Percentiles rank a stretch among this genome's conserved stretches.
Conservation (phyloP, 2,329 filamentous ascomycete species). For the Pseudopithomyces maydicus region DNA sequence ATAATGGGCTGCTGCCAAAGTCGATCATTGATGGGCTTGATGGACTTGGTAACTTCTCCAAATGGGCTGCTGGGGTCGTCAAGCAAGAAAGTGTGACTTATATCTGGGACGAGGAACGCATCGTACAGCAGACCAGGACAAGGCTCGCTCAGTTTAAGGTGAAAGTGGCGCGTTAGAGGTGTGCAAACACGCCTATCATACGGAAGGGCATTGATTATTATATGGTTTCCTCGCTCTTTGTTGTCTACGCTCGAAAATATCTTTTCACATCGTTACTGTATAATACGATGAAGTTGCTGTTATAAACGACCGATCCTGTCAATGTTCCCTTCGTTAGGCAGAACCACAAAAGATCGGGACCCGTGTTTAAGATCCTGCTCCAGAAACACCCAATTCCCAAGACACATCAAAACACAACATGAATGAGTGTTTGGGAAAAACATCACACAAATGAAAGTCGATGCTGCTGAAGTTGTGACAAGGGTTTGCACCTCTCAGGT, state of each 20-base stretch:
- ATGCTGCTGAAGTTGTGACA: neutral
- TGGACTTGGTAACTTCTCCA: conserved; percentile 68
- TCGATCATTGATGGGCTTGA: conserved; percentile 55
- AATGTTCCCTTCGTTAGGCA: too few species aligned
- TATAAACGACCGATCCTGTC: too few species aligned
- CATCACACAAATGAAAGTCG: neutral
- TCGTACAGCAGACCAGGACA: conserved; percentile 24
- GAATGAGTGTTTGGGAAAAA: too few species aligned
- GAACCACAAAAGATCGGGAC: too few species aligned
- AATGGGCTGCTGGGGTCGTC: conserved; percentile 67
- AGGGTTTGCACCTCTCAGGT: neutral
- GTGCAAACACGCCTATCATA: neutral
- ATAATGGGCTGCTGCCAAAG: conserved; percentile 60
- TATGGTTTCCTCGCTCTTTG: neutral
- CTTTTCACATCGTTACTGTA: neutral
- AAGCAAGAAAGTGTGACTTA: conserved; percentile 68
- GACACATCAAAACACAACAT: too few species aligned
- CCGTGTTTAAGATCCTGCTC: too few species aligned
- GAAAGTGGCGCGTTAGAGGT: conserved; percentile 15
- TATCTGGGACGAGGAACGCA: conserved; percentile 38
- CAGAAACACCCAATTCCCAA: too few species aligned
- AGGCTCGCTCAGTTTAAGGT: conserved; percentile 34
- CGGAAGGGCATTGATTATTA: neutral
- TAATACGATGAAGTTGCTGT: neutral
- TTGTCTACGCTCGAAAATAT: too few species aligned